Conservation (phyloP, 2,329 filamentous ascomycete species). For the Nigrospora osmanthi region DNA sequence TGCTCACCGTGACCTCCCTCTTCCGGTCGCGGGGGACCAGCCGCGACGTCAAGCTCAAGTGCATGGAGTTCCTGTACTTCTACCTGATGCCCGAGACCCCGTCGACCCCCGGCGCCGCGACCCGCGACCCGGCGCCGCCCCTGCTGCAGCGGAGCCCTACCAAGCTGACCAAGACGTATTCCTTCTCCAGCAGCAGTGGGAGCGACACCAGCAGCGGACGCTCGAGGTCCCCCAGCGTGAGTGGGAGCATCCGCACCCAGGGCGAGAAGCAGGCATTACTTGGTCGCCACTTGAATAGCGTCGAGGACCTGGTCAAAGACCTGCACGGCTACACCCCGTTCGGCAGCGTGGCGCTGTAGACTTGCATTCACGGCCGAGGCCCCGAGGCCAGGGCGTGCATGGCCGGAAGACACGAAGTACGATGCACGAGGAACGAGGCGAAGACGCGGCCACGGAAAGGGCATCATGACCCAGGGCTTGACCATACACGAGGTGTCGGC, state of each 20-base stretch:
- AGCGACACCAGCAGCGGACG: conserved; percentile 18
- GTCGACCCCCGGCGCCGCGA: conserved; percentile 42
- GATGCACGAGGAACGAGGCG: too few relatives aligned
- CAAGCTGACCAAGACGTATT: conserved; percentile 55
- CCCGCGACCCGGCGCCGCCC: conserved; percentile 35
- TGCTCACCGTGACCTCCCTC: conserved; percentile 83
- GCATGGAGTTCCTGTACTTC: conserved; percentile 97
- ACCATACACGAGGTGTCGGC: too few relatives aligned
- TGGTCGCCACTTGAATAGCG: conserved; percentile 70
- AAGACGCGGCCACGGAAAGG: too few relatives aligned
- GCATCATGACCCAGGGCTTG: too few relatives aligned
- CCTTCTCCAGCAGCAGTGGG: conserved; percentile 16
- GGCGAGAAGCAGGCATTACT: conserved; percentile 77
- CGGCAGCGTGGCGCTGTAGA: conserved; percentile 35
- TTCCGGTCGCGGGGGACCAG: conserved; percentile 85
- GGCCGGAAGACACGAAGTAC: too few relatives aligned
- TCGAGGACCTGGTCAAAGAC: conserved; percentile 79
- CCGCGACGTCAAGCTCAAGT: conserved; percentile 85
- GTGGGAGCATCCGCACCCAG: conserved; percentile 52
- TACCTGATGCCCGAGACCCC: conserved; percentile 91
- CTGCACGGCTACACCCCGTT: conserved; percentile 67
- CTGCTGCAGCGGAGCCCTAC: conserved; percentile 61
- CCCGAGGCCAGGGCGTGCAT: too few relatives aligned
- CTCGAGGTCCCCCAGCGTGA: conserved; percentile 25
- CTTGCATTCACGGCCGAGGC: too few relatives aligned